Evolutionary conservation across 2,329 filamentous ascomycete genomes (phyloP), one percentile per base, ranked within the genome.

Genomic region (Leptographium lundbergii): DNA sequence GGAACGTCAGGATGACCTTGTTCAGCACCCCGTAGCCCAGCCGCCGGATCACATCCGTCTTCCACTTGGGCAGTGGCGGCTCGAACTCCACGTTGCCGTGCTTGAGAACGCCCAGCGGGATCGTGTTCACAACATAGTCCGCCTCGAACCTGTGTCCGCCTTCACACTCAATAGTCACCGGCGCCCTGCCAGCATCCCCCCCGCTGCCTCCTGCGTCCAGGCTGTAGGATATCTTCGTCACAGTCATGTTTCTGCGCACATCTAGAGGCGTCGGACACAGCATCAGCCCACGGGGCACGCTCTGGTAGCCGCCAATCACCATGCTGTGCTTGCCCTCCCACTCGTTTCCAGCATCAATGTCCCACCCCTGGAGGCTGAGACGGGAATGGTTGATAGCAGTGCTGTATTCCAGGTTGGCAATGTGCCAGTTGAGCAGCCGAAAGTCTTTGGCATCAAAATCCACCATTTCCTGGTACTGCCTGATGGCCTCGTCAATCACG

Each of bases 401-500:
- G 63, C 92, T 95, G 69, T 99, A 99, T 71, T 99, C 94, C 17
- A 99, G 79, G 68, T 99, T 99, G 64, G 95, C 95, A 70, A 96
- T 88, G 71, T 99, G 95, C 94, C 94, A 99, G 68, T 96, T 99
- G 67, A 97, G 80, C 19, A 99, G 77, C 53, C 94, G 84, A 71
- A 95, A 86, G 67, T 99, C 94, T 68, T 90, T 88, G 1, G 91
- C 82, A 17, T 85, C 89, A 57, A 99, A 74, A 60, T 95, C 86
- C 32, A 97, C 80, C 55, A 99, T 81, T 36, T 81, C 78, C 67
- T 88, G 86, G 69, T 96, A 99, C 70, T 97, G 91, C 22, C 80
- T 80, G 61, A 99, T 85, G n/a, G 91, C 89, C 64, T 91, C 85
- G 67, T 99, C 90, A 75, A 97, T 88, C 2, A 95, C 88, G n/a